phyloP scores from a whole-genome alignment of 768 basidiomycete genomes.

The Mycena sanguinolenta region DNA sequence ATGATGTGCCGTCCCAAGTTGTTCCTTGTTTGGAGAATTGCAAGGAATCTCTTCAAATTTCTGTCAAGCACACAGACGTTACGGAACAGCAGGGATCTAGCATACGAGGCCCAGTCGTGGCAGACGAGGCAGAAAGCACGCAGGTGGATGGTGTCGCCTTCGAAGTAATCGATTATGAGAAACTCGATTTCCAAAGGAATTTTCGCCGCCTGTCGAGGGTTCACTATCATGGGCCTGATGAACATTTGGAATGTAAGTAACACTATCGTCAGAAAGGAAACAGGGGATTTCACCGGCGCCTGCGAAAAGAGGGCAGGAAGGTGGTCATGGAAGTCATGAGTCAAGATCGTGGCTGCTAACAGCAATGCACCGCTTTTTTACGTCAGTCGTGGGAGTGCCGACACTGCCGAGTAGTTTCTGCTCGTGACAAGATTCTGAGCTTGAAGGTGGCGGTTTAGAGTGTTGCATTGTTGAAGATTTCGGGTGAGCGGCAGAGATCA shows the following conservation, averaged over 20 bases:
- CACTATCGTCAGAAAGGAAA: neutral
- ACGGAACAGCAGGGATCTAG: constrained; percentile 24
- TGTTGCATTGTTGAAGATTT: no score
- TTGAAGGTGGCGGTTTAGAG: no score
- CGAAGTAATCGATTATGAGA: constrained; percentile 26
- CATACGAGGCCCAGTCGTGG: constrained; percentile 26
- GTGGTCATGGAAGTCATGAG: neutral
- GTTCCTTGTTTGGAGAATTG: neutral
- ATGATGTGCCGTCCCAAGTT: constrained; percentile 5
- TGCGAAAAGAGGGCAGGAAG: neutral
- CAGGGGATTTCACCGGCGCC: neutral
- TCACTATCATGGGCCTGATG: neutral
- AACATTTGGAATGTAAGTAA: neutral
- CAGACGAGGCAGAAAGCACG: constrained; percentile 15
- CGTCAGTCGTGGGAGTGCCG: no score
- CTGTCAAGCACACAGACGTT: constrained; percentile 7
- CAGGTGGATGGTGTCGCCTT: neutral
- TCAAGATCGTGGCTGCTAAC: no score
- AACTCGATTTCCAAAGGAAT: constrained; percentile 28
- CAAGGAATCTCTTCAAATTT: constrained; percentile 11
- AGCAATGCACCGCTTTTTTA: no score
- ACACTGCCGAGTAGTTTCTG: no score
- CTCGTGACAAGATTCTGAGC: no score
- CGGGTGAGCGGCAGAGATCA: no score
- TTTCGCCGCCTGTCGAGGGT: neutral